Percentiles rank a stretch among this genome's conserved stretches.
phyloP scores from a whole-genome alignment of 352 stramenopile species.

The Phytopythium delawarense region DNA sequence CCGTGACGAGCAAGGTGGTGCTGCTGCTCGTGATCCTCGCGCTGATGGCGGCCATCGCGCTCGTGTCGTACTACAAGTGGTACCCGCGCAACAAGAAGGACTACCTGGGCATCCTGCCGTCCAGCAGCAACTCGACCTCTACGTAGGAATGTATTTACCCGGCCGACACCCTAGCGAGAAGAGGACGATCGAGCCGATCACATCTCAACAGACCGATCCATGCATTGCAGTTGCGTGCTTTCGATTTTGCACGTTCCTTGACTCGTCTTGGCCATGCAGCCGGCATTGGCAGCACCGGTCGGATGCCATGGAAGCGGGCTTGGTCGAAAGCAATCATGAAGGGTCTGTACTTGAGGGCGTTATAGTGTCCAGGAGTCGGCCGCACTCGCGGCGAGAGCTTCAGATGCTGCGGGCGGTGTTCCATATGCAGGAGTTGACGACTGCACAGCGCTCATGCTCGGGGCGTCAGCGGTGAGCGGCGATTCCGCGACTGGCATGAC shows the following conservation, averaged over 20 bases:
- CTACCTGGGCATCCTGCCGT: conserved; percentile 47
- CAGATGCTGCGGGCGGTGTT: background rate
- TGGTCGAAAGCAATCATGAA: too few relatives aligned
- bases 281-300: too few relatives aligned
- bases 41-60: conserved; percentile 42
- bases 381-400: background rate
- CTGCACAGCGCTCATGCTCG: background rate
- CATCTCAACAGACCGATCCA: too few relatives aligned
- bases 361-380: background rate
- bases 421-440: background rate
- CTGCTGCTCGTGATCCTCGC: conserved; percentile 58
- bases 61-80: conserved; percentile 80
- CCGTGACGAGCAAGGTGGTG: conserved; percentile 54
- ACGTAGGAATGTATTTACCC: background rate
- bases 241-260: too few relatives aligned
- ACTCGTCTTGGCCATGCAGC: too few relatives aligned
- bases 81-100: conserved; percentile 72
- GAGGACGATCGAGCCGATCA: too few relatives aligned
- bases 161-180: too few relatives aligned
- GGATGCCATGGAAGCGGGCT: too few relatives aligned
- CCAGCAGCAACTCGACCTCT: conserved; percentile 12
- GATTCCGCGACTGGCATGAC: background rate
- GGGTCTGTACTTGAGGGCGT: too few relatives aligned
- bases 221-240: too few relatives aligned
- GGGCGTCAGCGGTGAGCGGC: background rate